These are phyloP conservation scores for Pichia sp. DNA, from an alignment of 1,139 yeast genomes.

Conservation along the genomic window DNA sequence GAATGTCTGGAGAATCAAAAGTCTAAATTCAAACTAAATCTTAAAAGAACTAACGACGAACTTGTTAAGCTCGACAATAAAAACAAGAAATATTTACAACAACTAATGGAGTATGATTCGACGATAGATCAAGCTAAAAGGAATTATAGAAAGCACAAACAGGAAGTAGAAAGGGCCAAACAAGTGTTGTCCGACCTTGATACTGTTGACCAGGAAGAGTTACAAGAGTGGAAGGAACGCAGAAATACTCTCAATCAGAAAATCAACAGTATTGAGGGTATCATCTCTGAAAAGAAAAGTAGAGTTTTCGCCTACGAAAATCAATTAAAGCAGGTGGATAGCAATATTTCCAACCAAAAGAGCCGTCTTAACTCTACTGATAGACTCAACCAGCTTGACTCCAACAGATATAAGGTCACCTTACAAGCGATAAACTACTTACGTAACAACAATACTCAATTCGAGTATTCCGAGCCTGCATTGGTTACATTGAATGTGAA, in stretches of 20 bases:
- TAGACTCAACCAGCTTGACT: constrained; percentile 34
- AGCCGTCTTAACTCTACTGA: constrained; percentile 42
- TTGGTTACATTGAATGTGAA: constrained; percentile 55
- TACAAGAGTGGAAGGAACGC: constrained; percentile 19
- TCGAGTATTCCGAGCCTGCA: constrained; percentile 65
- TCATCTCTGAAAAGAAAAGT: constrained; percentile 2
- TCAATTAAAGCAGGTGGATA: constrained; percentile 4
- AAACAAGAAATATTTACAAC: constrained; percentile 16
- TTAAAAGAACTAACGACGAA: constrained; percentile 23
- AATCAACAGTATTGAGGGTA: constrained; percentile 7
- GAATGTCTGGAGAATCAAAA: constrained; percentile 9
- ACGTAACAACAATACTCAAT: constrained; percentile 16
- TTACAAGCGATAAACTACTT: constrained; percentile 35
- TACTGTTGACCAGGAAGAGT: constrained; percentile 11
- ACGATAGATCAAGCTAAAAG: constrained; percentile 22
- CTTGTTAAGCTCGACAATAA: constrained; percentile 12
- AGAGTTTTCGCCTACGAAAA: constrained; percentile 3
- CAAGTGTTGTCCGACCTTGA: constrained; percentile 8
- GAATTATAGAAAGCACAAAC: constrained; percentile 21
- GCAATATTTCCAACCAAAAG: constrained; percentile 15
- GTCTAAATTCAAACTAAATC: constrained; percentile 14
- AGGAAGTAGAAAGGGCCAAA: constrained; percentile 17
- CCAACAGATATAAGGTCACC: constrained; percentile 24
- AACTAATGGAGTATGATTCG: constrained; percentile 24
- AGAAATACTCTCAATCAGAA: constrained; percentile 16